Percentiles rank a stretch among this genome's conserved stretches.
Conservation (phyloP, 768 basidiomycete genomes). For the Chalciporus chontae region DNA sequence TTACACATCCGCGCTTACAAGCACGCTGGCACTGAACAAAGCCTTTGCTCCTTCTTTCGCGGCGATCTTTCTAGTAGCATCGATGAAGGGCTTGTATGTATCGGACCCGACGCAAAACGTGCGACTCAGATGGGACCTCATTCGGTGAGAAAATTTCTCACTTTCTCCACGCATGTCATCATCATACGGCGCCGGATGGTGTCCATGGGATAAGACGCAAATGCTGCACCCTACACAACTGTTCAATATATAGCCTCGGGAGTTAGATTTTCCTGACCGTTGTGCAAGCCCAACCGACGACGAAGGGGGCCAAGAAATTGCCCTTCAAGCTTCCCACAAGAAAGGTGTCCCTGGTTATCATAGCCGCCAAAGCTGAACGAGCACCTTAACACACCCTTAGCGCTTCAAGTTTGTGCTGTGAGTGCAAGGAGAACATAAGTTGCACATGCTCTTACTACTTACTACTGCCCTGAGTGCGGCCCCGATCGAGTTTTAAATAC, state of each 20-base stretch:
- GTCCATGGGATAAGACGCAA: slow-evolving; percentile 42
- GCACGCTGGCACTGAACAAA: slow-evolving; percentile 36
- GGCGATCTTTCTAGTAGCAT: slow-evolving; percentile 38
- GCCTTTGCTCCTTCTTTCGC: slow-evolving; percentile 38
- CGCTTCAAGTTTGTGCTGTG: too few species aligned
- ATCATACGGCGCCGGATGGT: slow-evolving; percentile 46
- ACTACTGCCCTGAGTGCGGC: too few species aligned
- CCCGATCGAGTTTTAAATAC: too few species aligned
- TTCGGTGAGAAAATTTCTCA: neutral
- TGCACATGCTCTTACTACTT: too few species aligned
- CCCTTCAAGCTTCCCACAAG: slow-evolving; percentile 37
- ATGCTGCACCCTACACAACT: slow-evolving; percentile 30
- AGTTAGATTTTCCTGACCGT: slow-evolving; percentile 26
- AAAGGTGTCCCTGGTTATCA: slow-evolving; percentile 38
- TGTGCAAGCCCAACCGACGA: slow-evolving; percentile 40
- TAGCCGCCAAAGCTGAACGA: slow-evolving; percentile 40
- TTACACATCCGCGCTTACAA: neutral
- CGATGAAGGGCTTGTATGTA: slow-evolving; percentile 39
- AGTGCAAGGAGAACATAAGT: too few species aligned
- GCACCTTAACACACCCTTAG: too few species aligned
- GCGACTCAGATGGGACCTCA: neutral
- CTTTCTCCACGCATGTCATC: slow-evolving; percentile 43
- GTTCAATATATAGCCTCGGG: neutral
- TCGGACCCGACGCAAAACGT: slow-evolving; percentile 22
- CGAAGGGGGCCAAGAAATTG: slow-evolving; percentile 40